A percentile compares a stretch with the other conserved stretches of the same genome.
phyloP scores from a whole-genome alignment of 208 protist genomes.

The Trypanosoma avium region DNA sequence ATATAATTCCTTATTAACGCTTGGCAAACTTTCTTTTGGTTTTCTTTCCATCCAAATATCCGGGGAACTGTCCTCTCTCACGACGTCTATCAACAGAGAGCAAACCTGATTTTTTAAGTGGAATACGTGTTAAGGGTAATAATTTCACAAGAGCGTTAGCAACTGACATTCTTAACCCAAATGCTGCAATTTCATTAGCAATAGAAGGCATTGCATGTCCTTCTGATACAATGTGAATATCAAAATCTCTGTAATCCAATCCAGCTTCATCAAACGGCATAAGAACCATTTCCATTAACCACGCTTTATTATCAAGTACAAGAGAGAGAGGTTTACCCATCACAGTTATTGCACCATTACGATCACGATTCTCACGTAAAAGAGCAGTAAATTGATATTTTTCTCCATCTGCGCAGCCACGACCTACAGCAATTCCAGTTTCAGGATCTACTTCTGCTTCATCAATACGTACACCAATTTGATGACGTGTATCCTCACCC shows the following conservation, averaged over 20 bases:
- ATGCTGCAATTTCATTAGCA: constrained; percentile 83
- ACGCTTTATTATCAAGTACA: constrained; percentile 83
- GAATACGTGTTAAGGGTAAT: constrained; percentile 81
- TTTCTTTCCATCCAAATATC: constrained; percentile 84
- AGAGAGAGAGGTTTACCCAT: constrained; percentile 78
- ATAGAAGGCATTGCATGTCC: constrained; percentile 83
- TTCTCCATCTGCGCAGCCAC: constrained; percentile 79
- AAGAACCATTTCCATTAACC: constrained; percentile 90
- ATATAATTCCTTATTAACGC: constrained; percentile 70
- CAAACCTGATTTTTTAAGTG: constrained; percentile 85
- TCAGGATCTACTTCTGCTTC: constrained; percentile 70
- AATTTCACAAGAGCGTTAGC: constrained; percentile 85
- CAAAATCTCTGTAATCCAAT: constrained; percentile 84
- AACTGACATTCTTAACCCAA: constrained; percentile 82
- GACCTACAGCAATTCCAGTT: constrained; percentile 81
- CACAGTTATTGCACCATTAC: constrained; percentile 66
- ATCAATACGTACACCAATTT: constrained; percentile 92
- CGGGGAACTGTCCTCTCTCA: constrained; percentile 83
- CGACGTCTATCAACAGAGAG: constrained; percentile 82
- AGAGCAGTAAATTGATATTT: constrained; percentile 86
- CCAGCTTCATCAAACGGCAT: constrained; percentile 90
- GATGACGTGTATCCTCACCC: constrained; percentile 83
- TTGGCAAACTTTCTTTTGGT: constrained; percentile 85
- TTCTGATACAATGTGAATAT: constrained; percentile 81
- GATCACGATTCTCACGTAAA: constrained; percentile 78